phyloP scores from a whole-genome alignment of 352 stramenopile species.

The Globisporangium polare region DNA sequence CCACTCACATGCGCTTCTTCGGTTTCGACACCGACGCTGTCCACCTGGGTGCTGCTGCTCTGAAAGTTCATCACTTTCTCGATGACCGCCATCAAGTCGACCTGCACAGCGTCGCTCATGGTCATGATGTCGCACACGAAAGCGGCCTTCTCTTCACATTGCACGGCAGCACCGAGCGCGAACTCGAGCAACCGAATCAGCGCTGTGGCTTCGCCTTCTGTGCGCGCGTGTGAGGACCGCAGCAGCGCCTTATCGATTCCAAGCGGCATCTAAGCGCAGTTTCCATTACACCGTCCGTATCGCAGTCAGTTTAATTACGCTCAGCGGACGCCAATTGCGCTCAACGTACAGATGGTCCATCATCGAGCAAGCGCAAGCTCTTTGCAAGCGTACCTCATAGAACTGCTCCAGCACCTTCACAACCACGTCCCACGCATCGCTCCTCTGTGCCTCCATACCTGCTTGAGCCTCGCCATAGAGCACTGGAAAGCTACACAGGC shows the following conservation, averaged over 20 bases:
- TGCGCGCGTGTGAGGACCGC: slow-evolving; percentile 6
- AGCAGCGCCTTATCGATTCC: slow-evolving; percentile 14
- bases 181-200: slow-evolving; percentile 35
- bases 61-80: slow-evolving; percentile 40
- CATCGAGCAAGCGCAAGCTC: not conserved
- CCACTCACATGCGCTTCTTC: not conserved
- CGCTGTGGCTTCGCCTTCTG: not conserved
- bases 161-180: slow-evolving; percentile 45
- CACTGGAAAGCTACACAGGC: slow-evolving; percentile 20
- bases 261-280: slow-evolving; percentile 22
- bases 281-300: not conserved
- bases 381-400: slow-evolving; percentile 37
- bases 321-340: not conserved
- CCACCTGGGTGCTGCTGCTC: not conserved
- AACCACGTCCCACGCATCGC: slow-evolving; percentile 20
- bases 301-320: not conserved
- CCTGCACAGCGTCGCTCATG: slow-evolving; percentile 56
- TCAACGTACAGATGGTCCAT: not conserved
- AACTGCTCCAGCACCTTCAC: slow-evolving; percentile 37
- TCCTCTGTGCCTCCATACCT: not conserved
- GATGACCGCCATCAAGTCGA: slow-evolving; percentile 63
- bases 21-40: not conserved
- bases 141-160: slow-evolving; percentile 43
- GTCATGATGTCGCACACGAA: slow-evolving; percentile 68
- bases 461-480: slow-evolving; percentile 19